Percentiles rank a stretch among this genome's conserved stretches.
These are phyloP conservation scores for Phytopythium boreale DNA, from an alignment of 352 stramenopile species.

Conservation along the genomic window DNA sequence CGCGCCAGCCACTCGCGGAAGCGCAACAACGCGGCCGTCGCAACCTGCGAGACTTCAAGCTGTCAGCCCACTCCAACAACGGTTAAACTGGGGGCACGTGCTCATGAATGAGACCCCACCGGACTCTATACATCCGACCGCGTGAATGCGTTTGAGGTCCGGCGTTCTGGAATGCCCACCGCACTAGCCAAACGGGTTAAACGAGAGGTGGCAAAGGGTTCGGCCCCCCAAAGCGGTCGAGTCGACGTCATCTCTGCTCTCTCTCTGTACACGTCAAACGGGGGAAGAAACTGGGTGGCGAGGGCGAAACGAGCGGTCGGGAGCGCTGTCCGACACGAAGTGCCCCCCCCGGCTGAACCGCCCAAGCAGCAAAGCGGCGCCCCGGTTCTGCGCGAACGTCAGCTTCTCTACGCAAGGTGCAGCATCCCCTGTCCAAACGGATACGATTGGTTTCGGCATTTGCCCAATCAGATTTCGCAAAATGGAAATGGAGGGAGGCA, in stretches of 20 bases:
- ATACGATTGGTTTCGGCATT: neutral
- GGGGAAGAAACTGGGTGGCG: neutral
- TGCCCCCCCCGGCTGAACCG: neutral
- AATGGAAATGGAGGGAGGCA: neutral
- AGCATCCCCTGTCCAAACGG: neutral
- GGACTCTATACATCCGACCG: neutral
- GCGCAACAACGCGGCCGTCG: conserved; percentile 14
- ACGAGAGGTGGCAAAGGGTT: neutral
- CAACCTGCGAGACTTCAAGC: neutral
- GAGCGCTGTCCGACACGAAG: neutral
- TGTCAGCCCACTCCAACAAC: neutral
- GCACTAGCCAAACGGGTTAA: neutral
- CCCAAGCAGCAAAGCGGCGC: neutral
- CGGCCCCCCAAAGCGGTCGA: neutral
- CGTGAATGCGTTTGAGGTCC: neutral
- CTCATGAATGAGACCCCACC: neutral
- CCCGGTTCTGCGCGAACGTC: neutral
- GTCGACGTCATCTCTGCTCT: conserved; percentile 4
- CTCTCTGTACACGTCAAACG: conserved; percentile 5
- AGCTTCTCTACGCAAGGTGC: neutral
- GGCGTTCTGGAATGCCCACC: neutral
- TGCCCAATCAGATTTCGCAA: neutral
- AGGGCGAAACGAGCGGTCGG: neutral
- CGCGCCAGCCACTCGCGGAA: conserved; percentile 15
- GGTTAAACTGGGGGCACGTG: neutral